Base-by-base conservation (phyloP, 75 land plant species). In the Cunninghamia lanceolata region DNA sequence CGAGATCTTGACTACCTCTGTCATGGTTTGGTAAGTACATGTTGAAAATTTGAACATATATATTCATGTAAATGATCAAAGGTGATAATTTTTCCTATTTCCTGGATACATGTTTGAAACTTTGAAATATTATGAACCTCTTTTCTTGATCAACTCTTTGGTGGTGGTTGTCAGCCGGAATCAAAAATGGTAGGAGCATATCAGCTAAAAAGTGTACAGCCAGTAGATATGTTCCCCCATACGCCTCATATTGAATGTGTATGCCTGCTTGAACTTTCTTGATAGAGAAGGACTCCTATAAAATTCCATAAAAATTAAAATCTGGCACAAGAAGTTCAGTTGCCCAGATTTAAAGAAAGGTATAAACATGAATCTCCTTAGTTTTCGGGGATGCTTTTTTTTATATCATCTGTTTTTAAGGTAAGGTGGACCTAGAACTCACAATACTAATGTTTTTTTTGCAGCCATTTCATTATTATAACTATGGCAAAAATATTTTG, bases 141-240 rank as follows among this genome's bases (percentile, higher is more conserved):
- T 35, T 21, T n/a, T 53, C 11, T 83, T 52, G 16, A 84, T 54
- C 34, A 34, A 34, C 32, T n/a, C 52, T 8, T 25, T 38, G 30
- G 16, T 53, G 38, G 30, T 50, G 4, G 35, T 54, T 2, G 86
- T 84, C 94, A 95, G 96, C 85, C 40, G 3, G 96, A 91, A 38
- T 46, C 90, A 82, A 83, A 88, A 28, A 83, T 95, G 21, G 59
- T 87, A 86, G 96, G 96, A 73, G 89, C 92, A 47, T 98, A 96
- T 86, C 88, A 85, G 45, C 83, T 98, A 52, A 87, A 83, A 78
- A 90, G 94, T 85, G 86, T 98, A 36, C 98, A 93, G 77, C 99
- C 99, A 40, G 96, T 98, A 4, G 99, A 98, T 87, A 98, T 98
- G 99, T 98, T 98, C 88, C 99, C 99, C 66, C 98, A 98, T 85